Conservation (phyloP, 2,329 filamentous ascomycete species). For the Colletotrichum cuscutae region DNA sequence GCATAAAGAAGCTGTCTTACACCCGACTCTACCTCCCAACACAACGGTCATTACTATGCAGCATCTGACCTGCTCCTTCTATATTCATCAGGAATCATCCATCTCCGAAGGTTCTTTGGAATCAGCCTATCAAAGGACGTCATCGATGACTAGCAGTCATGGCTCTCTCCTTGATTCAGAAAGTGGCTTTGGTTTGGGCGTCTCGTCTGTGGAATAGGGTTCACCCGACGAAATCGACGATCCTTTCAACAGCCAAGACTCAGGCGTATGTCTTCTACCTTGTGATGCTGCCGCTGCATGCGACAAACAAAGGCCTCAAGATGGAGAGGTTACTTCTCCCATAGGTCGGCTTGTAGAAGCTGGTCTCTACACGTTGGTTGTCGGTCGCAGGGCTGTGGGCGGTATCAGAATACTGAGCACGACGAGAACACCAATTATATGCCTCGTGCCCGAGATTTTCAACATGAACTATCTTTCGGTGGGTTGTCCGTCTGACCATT, state of each 20-base stretch:
- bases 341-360: constrained; percentile 6
- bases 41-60: constrained; percentile 42
- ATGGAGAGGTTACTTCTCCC: not conserved
- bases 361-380: constrained; percentile 14
- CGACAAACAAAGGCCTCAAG: too few relatives aligned
- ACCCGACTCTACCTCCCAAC: constrained; percentile 41
- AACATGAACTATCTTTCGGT: constrained; percentile 49
- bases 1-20: constrained; percentile 47
- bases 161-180: not conserved
- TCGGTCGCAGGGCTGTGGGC: not conserved
- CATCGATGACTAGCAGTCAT: not conserved
- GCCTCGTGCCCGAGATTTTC: constrained; percentile 49
- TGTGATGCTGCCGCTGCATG: not conserved
- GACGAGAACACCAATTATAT: constrained; percentile 38
- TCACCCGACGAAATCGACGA: not conserved
- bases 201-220: not conserved
- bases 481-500: constrained; percentile 37
- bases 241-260: constrained; percentile 11
- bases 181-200: not conserved
- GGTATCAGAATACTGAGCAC: constrained; percentile 36
- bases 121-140: not conserved
- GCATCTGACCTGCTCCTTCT: constrained; percentile 22
- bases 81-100: constrained; percentile 11
- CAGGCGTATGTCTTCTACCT: not conserved
- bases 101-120: not conserved